These are phyloP conservation scores for Plasmopara muralis DNA, from an alignment of 352 stramenopile species.

Conservation along the genomic window DNA sequence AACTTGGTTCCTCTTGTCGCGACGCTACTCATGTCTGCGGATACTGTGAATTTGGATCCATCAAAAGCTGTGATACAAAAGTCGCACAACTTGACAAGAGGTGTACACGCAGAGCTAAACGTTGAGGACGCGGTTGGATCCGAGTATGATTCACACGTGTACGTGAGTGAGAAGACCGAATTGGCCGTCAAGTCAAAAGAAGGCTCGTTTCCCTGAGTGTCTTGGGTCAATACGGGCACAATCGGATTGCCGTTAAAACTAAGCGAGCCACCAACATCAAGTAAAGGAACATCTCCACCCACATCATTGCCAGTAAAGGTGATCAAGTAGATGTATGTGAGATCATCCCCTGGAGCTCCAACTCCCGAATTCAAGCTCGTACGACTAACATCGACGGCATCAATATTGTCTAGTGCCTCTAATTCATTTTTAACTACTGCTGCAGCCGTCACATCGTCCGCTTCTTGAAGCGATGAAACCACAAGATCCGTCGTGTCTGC, in stretches of 20 bases:
- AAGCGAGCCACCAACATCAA: slow-evolving; percentile 42
- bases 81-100: slow-evolving; percentile 28
- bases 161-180: slow-evolving; percentile 37
- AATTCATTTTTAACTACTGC: slow-evolving; percentile 24
- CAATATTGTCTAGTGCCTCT: slow-evolving; percentile 50
- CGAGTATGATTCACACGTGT: slow-evolving; percentile 82
- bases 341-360: slow-evolving; percentile 27
- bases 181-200: slow-evolving; percentile 24
- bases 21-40: slow-evolving; percentile 7
- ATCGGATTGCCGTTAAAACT: slow-evolving; percentile 23
- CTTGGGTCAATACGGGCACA: slow-evolving; percentile 10
- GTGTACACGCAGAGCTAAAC: slow-evolving; percentile 52
- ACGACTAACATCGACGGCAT: slow-evolving; percentile 35
- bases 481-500: slow-evolving; percentile 38
- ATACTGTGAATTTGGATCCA: slow-evolving; percentile 39
- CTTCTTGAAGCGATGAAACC: slow-evolving; percentile 28
- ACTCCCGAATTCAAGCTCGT: slow-evolving; percentile 4
- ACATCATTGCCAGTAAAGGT: slow-evolving; percentile 82
- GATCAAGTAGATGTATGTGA: slow-evolving; percentile 80
- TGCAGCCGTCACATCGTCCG: slow-evolving; percentile 13
- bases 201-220: slow-evolving; percentile 54
- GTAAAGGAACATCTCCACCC: slow-evolving; percentile 80
- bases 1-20: slow-evolving; percentile 29
- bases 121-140: slow-evolving; percentile 44
- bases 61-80: slow-evolving; percentile 63